These are phyloP conservation scores for Saccharomycopsis sp. DNA, from an alignment of 805 yeast species.

Conservation along the genomic window DNA sequence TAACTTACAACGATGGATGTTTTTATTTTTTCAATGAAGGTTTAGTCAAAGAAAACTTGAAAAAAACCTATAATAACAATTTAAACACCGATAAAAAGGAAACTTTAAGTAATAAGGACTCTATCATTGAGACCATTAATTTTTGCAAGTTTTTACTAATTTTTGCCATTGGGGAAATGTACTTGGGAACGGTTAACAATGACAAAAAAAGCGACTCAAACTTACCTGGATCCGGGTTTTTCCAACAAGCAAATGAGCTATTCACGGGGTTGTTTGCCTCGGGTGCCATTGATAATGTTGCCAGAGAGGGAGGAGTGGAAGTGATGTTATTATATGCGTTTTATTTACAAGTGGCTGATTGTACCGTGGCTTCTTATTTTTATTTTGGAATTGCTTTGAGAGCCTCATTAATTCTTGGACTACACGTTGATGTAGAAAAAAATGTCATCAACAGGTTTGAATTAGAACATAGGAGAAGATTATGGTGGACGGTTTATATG, in stretches of 20 bases:
- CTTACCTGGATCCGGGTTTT: conserved; percentile 70
- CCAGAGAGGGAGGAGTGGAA: conserved; percentile 73
- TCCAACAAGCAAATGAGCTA: conserved; percentile 68
- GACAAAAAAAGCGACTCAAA: conserved; percentile 26
- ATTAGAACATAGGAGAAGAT: conserved; percentile 71
- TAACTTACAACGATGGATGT: conserved; percentile 75
- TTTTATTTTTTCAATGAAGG: conserved; percentile 82
- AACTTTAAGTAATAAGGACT: conserved; percentile 26
- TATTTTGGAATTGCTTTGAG: conserved; percentile 70
- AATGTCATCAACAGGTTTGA: conserved; percentile 55
- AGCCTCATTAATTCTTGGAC: conserved; percentile 61
- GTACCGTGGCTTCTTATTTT: conserved; percentile 72
- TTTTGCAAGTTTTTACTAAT: conserved; percentile 64
- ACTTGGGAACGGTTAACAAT: conserved; percentile 63
- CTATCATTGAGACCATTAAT: conserved; percentile 69
- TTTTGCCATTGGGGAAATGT: conserved; percentile 77
- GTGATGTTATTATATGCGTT: conserved; percentile 67
- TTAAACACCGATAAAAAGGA: conserved; percentile 19
- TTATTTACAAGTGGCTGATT: conserved; percentile 74
- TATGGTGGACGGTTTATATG: conserved; percentile 83
- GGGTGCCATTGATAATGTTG: conserved; percentile 70
- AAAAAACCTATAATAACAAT: conserved; percentile 48
- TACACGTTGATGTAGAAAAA: conserved; percentile 76
- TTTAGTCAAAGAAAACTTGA: conserved; percentile 53
- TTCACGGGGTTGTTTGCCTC: conserved; percentile 69